Conservation (phyloP, 192 early-diverging fungal genomes). For the Umbelopsis ramanniana region DNA sequence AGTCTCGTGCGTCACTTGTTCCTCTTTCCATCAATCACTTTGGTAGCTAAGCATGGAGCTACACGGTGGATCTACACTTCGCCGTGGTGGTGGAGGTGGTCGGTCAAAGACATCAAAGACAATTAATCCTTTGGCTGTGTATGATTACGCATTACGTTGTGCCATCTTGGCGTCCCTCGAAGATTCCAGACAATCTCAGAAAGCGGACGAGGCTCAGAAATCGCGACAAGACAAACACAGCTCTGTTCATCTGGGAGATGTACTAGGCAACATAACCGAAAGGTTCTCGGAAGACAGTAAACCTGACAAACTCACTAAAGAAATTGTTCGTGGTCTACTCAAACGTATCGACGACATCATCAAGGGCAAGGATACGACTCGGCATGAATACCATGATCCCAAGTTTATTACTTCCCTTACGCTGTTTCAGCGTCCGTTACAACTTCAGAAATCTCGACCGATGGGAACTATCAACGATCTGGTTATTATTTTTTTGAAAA, state of each 20-base stretch:
- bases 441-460: conserved; percentile 48
- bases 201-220: conserved; percentile 3
- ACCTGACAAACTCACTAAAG: conserved; percentile 48
- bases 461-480: conserved; percentile 52
- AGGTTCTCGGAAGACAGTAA: conserved; percentile 31
- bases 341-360: conserved; percentile 50
- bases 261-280: conserved; percentile 34
- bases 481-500: conserved; percentile 47
- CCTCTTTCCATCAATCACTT: conserved; percentile 12
- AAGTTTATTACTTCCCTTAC: conserved; percentile 42
- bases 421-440: conserved; percentile 39
- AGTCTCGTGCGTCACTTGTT: conserved; percentile 15
- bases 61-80: conserved; percentile 20
- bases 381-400: conserved; percentile 50
- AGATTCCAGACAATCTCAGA: conserved; percentile 13
- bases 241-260: conserved; percentile 31
- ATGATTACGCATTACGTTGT: conserved; percentile 45
- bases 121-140: conserved; percentile 32
- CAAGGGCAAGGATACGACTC: conserved; percentile 45
- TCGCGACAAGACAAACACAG: conserved; percentile 18
- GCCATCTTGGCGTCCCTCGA: conserved; percentile 43
- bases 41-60: conserved; percentile 19
- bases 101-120: conserved; percentile 1
- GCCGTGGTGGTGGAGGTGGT: conserved; percentile 30
- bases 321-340: conserved; percentile 46